These are phyloP conservation scores for Smallanthus sonchifolius DNA, from an alignment of 129 eudicot genomes.

Conservation along the genomic window DNA sequence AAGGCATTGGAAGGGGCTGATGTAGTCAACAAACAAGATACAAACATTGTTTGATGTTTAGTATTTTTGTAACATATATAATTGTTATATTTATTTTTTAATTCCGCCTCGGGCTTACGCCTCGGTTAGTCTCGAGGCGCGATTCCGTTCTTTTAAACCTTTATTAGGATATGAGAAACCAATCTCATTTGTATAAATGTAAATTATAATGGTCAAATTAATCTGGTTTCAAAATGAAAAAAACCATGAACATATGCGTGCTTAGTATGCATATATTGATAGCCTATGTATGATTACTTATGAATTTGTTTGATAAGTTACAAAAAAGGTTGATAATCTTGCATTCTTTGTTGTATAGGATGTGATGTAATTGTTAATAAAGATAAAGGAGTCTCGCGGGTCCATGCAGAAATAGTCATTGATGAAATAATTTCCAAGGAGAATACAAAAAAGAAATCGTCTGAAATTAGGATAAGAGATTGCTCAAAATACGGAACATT, in stretches of 20 bases:
- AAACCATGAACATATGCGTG: background rate
- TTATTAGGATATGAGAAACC: background rate
- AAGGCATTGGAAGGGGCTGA: no score
- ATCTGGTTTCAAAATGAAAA: background rate
- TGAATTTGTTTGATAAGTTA: constrained; percentile 1
- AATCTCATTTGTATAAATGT: background rate
- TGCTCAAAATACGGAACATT: constrained; percentile 92
- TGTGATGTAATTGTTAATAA: constrained; percentile 77
- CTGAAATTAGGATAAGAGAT: constrained; percentile 71
- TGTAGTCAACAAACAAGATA: no score
- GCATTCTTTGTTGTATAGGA: constrained; percentile 40
- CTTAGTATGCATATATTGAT: background rate
- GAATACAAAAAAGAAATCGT: constrained; percentile 35
- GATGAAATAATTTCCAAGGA: constrained; percentile 64
- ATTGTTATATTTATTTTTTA: no score
- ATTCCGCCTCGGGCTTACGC: no score
- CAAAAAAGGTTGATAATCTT: constrained; percentile 2
- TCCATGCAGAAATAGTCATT: constrained; percentile 78
- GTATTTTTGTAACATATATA: no score
- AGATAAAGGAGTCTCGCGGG: constrained; percentile 94
- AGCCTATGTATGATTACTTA: background rate
- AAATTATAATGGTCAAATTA: background rate
- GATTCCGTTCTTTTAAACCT: no score
- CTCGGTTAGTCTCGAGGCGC: no score
- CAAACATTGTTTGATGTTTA: no score